These are phyloP conservation scores for Eragrostis curvula DNA, from an alignment of 176 grass and related monocot species.

Conservation along the genomic window DNA sequence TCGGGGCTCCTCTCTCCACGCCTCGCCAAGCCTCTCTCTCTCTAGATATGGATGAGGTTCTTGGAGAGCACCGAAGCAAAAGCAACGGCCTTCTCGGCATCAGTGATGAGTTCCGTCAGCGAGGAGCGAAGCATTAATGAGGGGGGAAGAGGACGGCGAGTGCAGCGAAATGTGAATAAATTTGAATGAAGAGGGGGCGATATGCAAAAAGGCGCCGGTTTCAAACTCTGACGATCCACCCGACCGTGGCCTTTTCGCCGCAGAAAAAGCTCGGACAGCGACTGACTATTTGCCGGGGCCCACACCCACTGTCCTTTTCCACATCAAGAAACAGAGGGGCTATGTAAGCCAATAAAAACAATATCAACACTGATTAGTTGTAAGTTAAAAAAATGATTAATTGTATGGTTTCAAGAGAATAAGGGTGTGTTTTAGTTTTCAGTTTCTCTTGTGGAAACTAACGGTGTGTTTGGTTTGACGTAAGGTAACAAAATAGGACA, in stretches of 20 bases:
- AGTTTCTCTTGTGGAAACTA: no score
- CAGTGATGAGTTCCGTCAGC: conserved; percentile 33
- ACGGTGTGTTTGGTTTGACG: no score
- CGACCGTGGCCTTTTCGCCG: conserved; percentile 29
- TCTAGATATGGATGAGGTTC: neutral
- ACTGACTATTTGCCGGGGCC: neutral
- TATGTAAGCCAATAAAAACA: no score
- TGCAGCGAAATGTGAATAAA: neutral
- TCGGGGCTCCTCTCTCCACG: conserved; percentile 12
- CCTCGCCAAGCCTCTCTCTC: neutral
- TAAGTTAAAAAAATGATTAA: no score
- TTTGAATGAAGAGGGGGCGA: conserved; percentile 35
- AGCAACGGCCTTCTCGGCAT: conserved; percentile 11
- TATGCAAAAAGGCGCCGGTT: neutral
- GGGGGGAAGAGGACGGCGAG: neutral
- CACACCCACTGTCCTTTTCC: neutral
- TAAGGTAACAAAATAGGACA: no score
- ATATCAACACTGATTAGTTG: no score
- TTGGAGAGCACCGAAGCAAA: conserved; percentile 24
- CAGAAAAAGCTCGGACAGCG: conserved; percentile 36
- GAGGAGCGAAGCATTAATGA: conserved; percentile 50
- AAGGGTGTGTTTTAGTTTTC: no score
- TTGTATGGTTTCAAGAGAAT: no score
- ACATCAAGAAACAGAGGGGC: no score
- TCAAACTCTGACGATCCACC: conserved; percentile 43